phyloP scores from a whole-genome alignment of 139 green algal genomes.

The Picochlorum sp. region DNA sequence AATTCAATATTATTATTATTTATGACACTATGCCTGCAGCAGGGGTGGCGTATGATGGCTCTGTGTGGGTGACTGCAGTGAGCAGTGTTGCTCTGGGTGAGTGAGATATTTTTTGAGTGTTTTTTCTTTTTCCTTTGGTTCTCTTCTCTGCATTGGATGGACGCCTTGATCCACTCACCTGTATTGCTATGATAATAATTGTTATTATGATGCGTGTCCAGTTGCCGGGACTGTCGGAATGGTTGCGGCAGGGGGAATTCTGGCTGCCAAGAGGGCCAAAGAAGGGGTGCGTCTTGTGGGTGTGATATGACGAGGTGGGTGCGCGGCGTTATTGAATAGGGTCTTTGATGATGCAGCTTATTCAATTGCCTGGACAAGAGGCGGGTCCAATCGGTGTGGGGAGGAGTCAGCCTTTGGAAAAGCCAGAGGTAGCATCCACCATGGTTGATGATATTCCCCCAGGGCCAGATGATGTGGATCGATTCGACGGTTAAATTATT shows the following conservation, averaged over 20 bases:
- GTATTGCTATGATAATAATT: too few relatives aligned
- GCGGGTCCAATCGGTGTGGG: too few relatives aligned
- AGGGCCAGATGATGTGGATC: neutral
- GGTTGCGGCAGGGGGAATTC: constrained; percentile 3
- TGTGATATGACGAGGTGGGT: too few relatives aligned
- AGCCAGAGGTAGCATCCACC: neutral
- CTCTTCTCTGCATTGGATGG: neutral
- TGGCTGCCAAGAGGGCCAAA: constrained; percentile 4
- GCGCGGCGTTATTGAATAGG: too few relatives aligned
- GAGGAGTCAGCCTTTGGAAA: constrained; percentile 5
- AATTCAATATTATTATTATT: too few relatives aligned
- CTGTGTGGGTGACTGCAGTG: constrained; percentile 25
- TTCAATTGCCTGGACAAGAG: too few relatives aligned
- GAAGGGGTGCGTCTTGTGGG: constrained; percentile 6
- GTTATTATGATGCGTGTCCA: neutral
- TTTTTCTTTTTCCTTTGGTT: neutral
- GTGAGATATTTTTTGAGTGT: neutral
- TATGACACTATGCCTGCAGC: neutral
- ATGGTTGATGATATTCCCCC: too few relatives aligned
- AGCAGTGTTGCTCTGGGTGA: constrained; percentile 20
- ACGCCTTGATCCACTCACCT: too few relatives aligned
- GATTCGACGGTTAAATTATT: constrained; percentile 4
- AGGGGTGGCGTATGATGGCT: constrained; percentile 18
- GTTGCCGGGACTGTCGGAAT: constrained; percentile 20
- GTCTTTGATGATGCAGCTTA: too few relatives aligned